Base-by-base conservation (phyloP, 176 grass and related monocot genomes). In the Oryza glaberrima region DNA sequence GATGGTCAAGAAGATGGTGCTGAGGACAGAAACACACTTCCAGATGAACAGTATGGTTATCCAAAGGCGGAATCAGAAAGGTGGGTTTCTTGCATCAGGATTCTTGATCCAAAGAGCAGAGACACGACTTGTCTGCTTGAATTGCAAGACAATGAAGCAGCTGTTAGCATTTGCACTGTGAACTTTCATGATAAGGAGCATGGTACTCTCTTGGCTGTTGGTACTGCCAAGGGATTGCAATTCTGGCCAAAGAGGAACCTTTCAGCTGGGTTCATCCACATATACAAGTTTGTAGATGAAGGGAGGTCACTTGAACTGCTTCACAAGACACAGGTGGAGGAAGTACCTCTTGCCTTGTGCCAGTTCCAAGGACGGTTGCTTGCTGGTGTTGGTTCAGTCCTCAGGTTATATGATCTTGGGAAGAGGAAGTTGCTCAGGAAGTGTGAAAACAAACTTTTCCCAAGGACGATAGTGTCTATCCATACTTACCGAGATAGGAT, bases 131-230 rank as follows among this genome's bases (percentile, higher is more conserved):
- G 94, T 72, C 88, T 99, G 52, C 79, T 99, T 11, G 96, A 99
- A 83, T 83, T 99, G 77, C 94, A 96, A 83, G 96, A 99, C 10
- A 96, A 94, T 72, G 94, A 99, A 79, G 94, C 93, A 10, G 96
- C 94, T 73, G 90, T 99, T 30, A 99, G 96, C 70, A 82, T 99
- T 77, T 96, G 94, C 70, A 99, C 88, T 35, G 93, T 99, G 71
- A 99, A 99, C 83, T 99, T 99, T 46, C 96, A 96, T 70, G 96
- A 99, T 90, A 99, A 99, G 88, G 96, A 96, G 65, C 91, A 99
- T 20, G 96, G 96, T 28, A 91, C 88, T 63, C 91, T 99, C 52
- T 61, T 99, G 48, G 96, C 94, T 56, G 94, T 99, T 83, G 96
- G 96, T 35, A 99, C 96, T 76, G 92, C 89, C 76, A 95, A 99